Conservation (phyloP, 202 grass and related monocot genomes). For the Panicum hallii region DNA sequence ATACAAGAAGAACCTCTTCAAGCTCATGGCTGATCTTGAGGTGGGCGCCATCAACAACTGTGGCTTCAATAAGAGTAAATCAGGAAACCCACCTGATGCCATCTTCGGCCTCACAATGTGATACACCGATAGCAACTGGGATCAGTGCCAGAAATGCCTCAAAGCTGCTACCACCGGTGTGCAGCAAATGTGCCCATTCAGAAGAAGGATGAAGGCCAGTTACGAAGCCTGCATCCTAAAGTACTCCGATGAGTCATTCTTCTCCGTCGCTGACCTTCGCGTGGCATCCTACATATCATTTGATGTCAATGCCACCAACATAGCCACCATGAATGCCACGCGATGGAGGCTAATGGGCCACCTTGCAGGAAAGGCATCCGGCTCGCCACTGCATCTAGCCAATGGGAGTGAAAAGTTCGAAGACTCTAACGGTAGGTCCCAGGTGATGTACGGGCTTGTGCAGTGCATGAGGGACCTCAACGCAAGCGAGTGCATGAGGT, state of each 20-base stretch:
- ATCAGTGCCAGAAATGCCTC: no score
- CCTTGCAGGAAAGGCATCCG: background rate
- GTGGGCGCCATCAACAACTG: background rate
- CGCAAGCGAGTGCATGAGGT: slow-evolving; percentile 19
- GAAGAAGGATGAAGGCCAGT: background rate
- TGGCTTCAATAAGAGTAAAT: slow-evolving; percentile 4
- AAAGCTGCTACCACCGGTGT: background rate
- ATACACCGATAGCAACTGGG: no score
- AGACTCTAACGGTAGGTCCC: no score
- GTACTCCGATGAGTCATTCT: background rate
- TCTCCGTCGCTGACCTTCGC: background rate
- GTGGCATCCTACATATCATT: no score
- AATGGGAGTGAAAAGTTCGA: background rate
- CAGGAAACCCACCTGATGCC: background rate
- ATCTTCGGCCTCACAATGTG: slow-evolving; percentile 25
- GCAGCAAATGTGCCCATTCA: background rate
- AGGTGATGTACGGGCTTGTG: no score
- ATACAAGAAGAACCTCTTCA: slow-evolving; percentile 27
- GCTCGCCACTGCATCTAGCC: background rate
- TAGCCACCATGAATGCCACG: background rate
- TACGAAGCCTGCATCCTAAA: slow-evolving; percentile 6
- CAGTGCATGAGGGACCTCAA: slow-evolving; percentile 54
- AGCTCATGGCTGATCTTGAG: slow-evolving; percentile 1
- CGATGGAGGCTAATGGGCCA: background rate
- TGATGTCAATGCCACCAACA: background rate